Evolutionary conservation across 805 yeast genomes (phyloP), one percentile per base, ranked within the genome.

Genomic region (Deakozyma indianensis): DNA sequence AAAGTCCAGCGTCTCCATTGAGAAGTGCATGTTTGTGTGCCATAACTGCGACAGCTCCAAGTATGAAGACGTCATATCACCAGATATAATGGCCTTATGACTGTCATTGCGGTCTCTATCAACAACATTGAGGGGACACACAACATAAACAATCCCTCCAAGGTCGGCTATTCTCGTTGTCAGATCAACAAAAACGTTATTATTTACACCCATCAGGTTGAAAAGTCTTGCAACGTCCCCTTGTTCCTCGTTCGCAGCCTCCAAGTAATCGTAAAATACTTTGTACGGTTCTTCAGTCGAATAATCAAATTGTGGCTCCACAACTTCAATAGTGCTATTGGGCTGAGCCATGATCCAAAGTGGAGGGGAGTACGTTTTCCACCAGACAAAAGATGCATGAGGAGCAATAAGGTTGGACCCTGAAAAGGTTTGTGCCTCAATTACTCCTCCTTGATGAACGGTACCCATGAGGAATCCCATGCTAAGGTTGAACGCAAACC

Each of bases 341-440:
- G 53, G 56, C 22, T 53, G 50, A 3, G 69, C 71, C 53, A 81
- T 64, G 47, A 90, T 59, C 95, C 95, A 92, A 3, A 85, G 73
- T 2, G 98, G 97, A 0, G 97, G 96, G 3, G 85, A 74, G 54
- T 90, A 92, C 0, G 96, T 86, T 59, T 86, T 78, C 97, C 97
- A 90, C 86, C 94, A 90, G 3, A 90, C 56, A 0, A 75, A 64
- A 0, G 70, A 62, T 2, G 59, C 45, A 2, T 63, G 58, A 3
- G 45, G 50, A 20, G 52, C 44, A 2, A 53, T 48, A 18, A 58
- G 44, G 46, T 50, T 35, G 5, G 51, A 46, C 15, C 63, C 53
- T 15, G 62, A 45, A 43, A 51, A 50, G 2, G 50, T 51, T 48
- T 83, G 64, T 0, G 83, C 80, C 0, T 84, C 80, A 1, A 90